Evolutionary conservation across 73 alveolate genomes (phyloP), one percentile per base, ranked within the genome.

Genomic region (Diophrys appendiculata): DNA sequence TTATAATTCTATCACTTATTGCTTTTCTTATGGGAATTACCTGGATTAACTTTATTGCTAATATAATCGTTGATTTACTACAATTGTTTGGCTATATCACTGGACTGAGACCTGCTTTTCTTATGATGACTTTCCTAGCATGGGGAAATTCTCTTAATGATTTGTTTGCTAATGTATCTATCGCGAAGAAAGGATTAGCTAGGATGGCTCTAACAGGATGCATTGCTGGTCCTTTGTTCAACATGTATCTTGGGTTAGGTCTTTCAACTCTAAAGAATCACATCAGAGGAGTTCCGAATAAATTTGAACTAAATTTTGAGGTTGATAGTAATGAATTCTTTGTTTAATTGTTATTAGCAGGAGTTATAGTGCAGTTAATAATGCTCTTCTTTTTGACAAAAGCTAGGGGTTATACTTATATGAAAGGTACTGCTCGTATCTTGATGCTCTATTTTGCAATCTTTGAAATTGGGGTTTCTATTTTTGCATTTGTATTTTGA

Each of bases 121-220:
- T 97, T 75, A 99, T 98, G 54, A 76, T 97, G 91, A 96, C 99
- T 11, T 69, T 97, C 54, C 78, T 97, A 54, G 98, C 99, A 8
- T 91, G 92, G 91, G 99, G 99, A 23, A 96, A 96, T 88, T 95
- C 99, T 33, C 80, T 95, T 25, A 95, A 98, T 29, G 99, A 97
- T 85, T 89, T 96, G 60, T 72, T 92, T 68, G 95, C 96, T 22
- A 93, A 96, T 80, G 88, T 96, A 28, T 82, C 97, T 65, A 80
- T 97, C 69, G 98, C 99, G 1, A 90, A 86, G 81, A 87, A 90
- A 83, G 99, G 99, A 29, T 85, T 91, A 65, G 96, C 97, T 13
- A 96, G 91, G 76, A 97, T 96, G 99, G 99, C 99, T 26, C 54
- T 97, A 30, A 93, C 99, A 34, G 99, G 98, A 26, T 97, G 99